Conservation (phyloP, 2,329 filamentous ascomycete genomes). For the Colletotrichum shisoi region DNA sequence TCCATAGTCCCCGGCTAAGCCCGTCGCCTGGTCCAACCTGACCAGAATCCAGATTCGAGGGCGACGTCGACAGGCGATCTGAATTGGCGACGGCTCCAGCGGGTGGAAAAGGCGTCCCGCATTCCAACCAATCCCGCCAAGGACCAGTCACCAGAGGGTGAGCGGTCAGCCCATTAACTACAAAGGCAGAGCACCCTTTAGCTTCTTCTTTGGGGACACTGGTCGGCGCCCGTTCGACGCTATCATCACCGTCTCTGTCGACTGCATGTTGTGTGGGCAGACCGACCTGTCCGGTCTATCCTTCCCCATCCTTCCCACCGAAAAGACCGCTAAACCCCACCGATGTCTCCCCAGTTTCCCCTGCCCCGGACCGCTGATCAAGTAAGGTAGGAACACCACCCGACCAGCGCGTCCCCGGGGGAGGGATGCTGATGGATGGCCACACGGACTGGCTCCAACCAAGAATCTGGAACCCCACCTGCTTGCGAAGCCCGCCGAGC, state of each 20-base stretch:
- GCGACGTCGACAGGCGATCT: neutral
- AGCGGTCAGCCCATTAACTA: neutral
- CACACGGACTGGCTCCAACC: neutral
- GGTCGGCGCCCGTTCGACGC: neutral
- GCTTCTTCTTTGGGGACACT: neutral
- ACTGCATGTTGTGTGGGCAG: no score
- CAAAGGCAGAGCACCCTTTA: no score
- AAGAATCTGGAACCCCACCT: conserved; percentile 5
- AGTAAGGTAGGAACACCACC: neutral
- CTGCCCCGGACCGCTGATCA: neutral
- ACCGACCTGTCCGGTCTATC: neutral
- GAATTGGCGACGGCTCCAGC: conserved; percentile 18
- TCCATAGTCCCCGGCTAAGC: neutral
- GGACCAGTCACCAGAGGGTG: neutral
- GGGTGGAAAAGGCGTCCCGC: conserved; percentile 16
- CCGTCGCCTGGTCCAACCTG: neutral
- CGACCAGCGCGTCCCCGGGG: neutral
- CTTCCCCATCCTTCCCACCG: no score
- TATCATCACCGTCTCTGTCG: neutral
- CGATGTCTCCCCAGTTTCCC: neutral
- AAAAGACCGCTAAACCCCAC: neutral
- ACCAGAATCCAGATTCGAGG: neutral
- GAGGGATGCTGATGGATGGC: neutral
- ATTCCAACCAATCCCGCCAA: conserved; percentile 4
- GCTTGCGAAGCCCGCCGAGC: conserved; percentile 19